Base-by-base conservation (phyloP, 2,329 filamentous ascomycete genomes). In the Coniella vitis region DNA sequence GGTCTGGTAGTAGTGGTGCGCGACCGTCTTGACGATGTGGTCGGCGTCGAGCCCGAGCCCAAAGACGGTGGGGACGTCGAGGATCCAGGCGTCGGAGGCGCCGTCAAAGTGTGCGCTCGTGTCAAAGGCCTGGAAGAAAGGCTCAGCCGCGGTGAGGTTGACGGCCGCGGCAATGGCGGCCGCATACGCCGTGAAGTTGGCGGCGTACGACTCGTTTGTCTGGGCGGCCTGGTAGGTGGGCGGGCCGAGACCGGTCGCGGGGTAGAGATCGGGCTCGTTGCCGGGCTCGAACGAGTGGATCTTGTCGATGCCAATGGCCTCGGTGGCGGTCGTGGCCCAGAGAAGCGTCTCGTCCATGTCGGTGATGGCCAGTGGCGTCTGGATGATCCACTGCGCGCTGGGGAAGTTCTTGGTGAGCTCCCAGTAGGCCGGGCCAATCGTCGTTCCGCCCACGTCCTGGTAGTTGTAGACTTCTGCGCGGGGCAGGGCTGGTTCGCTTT, bases 1-100 rank as follows among this genome's bases (percentile, higher is more conserved):
- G 10, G 48, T 61, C 53, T 68, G 63, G 52, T 67, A 68, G 54
- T 66, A 67, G 44, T 68, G 65, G 31, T 64, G 62, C n/a, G 64
- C 60, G 2, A 66, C 63, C 38, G 64, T 62, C 49, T 65, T 63
- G 49, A 68, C 57, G 34, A 60, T 58, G 25, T 54, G 53, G 17
- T 53, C 57, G 8, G 55, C 51, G 52, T 67, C 63, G 40, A 68
- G 66, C 3, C 65, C 65, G 0, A 65, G 58, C 2, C 44, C 52
- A 43, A 65, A 66, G 45, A 60, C 63, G 9, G 45, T 57, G 21
- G 61, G 57, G 1, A 63, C 57, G 31, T 60, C 60, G 17, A 65
- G 56, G 2, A 58, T 35, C 41, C 60, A 64, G 7, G 55, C 48
- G 14, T 61, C 59, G 10, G 54, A 47, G 4, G n/a, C n/a, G n/a